Conservation (phyloP, 495 filamentous ascomycete genomes). For the Copromyces sp. region DNA sequence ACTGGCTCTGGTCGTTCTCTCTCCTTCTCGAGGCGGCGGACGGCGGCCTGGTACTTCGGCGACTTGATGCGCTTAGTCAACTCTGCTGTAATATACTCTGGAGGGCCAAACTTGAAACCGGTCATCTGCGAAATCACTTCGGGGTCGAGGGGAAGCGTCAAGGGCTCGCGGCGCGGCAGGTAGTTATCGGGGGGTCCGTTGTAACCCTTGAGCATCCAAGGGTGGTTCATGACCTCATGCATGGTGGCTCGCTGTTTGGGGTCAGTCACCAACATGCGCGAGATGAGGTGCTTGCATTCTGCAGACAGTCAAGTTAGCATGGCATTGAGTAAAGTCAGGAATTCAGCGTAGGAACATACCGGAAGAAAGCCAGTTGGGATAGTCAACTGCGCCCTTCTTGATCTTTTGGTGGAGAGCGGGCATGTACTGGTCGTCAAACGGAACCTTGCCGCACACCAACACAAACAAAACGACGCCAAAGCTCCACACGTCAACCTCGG, state of each 20-base stretch:
- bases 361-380: conserved; percentile 80
- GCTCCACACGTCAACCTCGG: conserved; percentile 97
- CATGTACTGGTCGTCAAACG: conserved; percentile 99
- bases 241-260: conserved; percentile 79
- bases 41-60: conserved; percentile 80
- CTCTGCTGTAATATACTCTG: conserved; percentile 71
- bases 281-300: conserved; percentile 93
- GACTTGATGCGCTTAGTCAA: conserved; percentile 78
- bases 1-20: conserved; percentile 49
- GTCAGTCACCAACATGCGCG: conserved; percentile 93
- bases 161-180: conserved; percentile 71
- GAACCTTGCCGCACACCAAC: conserved; percentile 93
- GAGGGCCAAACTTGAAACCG: conserved; percentile 90
- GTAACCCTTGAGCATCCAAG: conserved; percentile 96
- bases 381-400: conserved; percentile 93
- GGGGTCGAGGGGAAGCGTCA: conserved; percentile 74
- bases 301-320: conserved; percentile 20
- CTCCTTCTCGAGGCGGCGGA: conserved; percentile 49
- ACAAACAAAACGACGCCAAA: conserved; percentile 99
- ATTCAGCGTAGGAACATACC: conserved; percentile 44
- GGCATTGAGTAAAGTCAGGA: background rate
- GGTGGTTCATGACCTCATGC: conserved; percentile 88
- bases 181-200: conserved; percentile 78
- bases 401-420: conserved; percentile 97
- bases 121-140: conserved; percentile 87